Percentiles rank a stretch among this genome's conserved stretches.
Evolutionary conservation across 805 yeast species (phyloP).

Genomic region (Starmera dryadoides): DNA sequence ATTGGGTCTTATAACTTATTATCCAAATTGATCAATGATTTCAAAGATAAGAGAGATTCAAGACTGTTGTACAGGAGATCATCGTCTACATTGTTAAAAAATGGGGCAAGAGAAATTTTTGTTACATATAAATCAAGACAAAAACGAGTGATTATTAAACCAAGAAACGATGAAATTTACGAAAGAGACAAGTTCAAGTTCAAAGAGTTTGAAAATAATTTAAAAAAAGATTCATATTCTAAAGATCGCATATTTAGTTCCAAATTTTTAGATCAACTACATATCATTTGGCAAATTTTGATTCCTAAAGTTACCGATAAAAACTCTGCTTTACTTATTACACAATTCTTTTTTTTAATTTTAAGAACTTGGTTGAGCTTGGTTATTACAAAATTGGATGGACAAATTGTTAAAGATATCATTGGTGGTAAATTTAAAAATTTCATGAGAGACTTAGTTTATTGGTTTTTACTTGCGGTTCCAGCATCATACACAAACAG

Average conservation of each 20-base stretch:
- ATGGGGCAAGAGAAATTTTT: constrained; percentile 23
- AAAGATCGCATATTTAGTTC: constrained; percentile 37
- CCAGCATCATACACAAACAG: constrained; percentile 93
- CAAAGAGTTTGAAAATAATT: constrained; percentile 19
- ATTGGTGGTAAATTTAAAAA: constrained; percentile 73
- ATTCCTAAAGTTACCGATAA: constrained; percentile 69
- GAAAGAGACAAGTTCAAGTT: constrained; percentile 20
- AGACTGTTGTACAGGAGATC: constrained; percentile 21
- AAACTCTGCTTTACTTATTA: constrained; percentile 54
- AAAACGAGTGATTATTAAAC: constrained; percentile 19
- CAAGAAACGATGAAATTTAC: constrained; percentile 20
- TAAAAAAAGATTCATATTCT: constrained; percentile 14
- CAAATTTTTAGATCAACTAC: constrained; percentile 63
- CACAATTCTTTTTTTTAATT: constrained; percentile 69
- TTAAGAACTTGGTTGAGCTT: constrained; percentile 84
- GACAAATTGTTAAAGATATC: constrained; percentile 84
- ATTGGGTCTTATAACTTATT: constrained; percentile 13
- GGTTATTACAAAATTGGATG: constrained; percentile 83
- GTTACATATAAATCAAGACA: constrained; percentile 21
- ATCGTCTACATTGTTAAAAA: constrained; percentile 19
- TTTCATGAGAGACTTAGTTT: constrained; percentile 67
- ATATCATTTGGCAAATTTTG: constrained; percentile 71
- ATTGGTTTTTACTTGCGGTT: constrained; percentile 86
- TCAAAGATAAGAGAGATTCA: constrained; percentile 20
- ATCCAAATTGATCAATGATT: constrained; percentile 20